These are phyloP conservation scores for Cydonia oblonga DNA, from an alignment of 331 rosid species.

Conservation along the genomic window DNA sequence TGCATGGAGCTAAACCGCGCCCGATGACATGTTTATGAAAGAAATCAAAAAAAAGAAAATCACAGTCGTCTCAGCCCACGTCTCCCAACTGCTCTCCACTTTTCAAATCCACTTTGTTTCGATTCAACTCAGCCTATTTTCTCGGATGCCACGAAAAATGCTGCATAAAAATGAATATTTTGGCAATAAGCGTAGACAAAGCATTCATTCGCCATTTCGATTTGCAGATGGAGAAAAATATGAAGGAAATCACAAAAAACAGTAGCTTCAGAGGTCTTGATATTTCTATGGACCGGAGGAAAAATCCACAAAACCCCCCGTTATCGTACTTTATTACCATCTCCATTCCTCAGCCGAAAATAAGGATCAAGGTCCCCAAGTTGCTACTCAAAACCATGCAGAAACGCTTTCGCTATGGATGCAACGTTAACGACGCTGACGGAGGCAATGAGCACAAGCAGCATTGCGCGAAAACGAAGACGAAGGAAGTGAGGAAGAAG, in stretches of 20 bases:
- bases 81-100: not conserved
- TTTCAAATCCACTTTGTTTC: not conserved
- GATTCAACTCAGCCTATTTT: not conserved
- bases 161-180: not conserved
- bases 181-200: too few relatives aligned
- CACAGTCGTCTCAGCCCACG: not conserved
- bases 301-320: not conserved
- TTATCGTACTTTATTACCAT: conserved; percentile 5
- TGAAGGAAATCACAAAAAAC: not conserved
- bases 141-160: not conserved
- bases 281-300: not conserved
- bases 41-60: too few relatives aligned
- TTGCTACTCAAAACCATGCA: conserved; percentile 20
- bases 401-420: not conserved
- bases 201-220: too few relatives aligned
- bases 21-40: too few relatives aligned
- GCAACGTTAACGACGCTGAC: not conserved
- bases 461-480: not conserved
- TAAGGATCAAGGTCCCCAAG: conserved; percentile 28
- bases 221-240: not conserved
- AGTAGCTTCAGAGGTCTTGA: not conserved
- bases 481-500: not conserved
- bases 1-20: too few relatives aligned
- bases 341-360: conserved; percentile 10
- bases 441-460: not conserved